Conservation (phyloP, 176 grass and related monocot genomes). For the maize (Zea mays) region Zm-B73-REFERENCE-NAM-5.0 NC_050099.1:11829501-11830000, state of each 20-base stretch:
- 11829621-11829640: background rate
- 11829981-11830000: background rate
- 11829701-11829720: no score
- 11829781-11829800: background rate
- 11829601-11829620: background rate
- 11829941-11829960: background rate
- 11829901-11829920: background rate
- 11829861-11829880: background rate
- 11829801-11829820: background rate
- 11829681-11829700: no score
- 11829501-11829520: background rate
- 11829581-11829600: background rate
- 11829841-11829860: background rate
- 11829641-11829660: background rate
- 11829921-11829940: background rate
- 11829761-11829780: background rate
- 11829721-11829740: background rate
- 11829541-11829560: background rate
- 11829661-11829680: no score
- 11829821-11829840: background rate
- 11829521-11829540: background rate
- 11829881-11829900: background rate
- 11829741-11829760: background rate
- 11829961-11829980: background rate
- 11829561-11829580: background rate